phyloP scores from a whole-genome alignment of 177 flowering plant genomes.

The Vitis hybrid region DNA sequence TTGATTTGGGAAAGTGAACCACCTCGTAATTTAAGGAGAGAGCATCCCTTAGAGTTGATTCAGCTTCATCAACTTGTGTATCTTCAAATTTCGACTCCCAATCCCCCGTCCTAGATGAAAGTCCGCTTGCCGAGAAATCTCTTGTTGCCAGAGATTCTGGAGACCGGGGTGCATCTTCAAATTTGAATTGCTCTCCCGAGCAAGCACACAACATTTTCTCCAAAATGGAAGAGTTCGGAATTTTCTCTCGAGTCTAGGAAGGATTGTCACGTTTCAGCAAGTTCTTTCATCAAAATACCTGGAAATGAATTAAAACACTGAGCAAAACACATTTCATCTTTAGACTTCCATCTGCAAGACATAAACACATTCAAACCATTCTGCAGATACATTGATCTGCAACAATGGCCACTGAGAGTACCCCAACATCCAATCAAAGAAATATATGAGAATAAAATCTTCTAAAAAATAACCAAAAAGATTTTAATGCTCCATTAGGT shows the following conservation, averaged over 20 bases:
- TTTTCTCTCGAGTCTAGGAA: background rate
- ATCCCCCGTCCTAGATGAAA: constrained; percentile 80
- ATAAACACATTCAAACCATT: background rate
- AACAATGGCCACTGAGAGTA: too few species aligned
- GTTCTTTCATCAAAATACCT: constrained; percentile 1
- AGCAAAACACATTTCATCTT: constrained; percentile 1
- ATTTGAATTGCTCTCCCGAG: constrained; percentile 93
- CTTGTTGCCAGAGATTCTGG: constrained; percentile 92
- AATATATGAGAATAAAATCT: too few species aligned
- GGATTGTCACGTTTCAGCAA: constrained; percentile 11
- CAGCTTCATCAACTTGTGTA: constrained; percentile 89
- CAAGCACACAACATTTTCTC: constrained; percentile 93
- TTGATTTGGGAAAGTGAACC: constrained; percentile 1
- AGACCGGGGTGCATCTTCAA: constrained; percentile 82
- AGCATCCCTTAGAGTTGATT: constrained; percentile 92
- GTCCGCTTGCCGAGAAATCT: constrained; percentile 86
- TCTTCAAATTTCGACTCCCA: constrained; percentile 86
- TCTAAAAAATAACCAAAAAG: background rate
- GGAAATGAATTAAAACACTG: constrained; percentile 3
- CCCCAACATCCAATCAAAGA: background rate
- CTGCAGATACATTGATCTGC: background rate
- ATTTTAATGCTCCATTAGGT: too few species aligned
- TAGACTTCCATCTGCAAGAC: background rate
- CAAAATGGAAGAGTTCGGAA: constrained; percentile 6
- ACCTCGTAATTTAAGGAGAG: constrained; percentile 97